Evolutionary conservation across 2,329 filamentous ascomycete species (phyloP), one percentile per base, ranked within the genome.

Genomic region (Aspergillus uvarum): DNA sequence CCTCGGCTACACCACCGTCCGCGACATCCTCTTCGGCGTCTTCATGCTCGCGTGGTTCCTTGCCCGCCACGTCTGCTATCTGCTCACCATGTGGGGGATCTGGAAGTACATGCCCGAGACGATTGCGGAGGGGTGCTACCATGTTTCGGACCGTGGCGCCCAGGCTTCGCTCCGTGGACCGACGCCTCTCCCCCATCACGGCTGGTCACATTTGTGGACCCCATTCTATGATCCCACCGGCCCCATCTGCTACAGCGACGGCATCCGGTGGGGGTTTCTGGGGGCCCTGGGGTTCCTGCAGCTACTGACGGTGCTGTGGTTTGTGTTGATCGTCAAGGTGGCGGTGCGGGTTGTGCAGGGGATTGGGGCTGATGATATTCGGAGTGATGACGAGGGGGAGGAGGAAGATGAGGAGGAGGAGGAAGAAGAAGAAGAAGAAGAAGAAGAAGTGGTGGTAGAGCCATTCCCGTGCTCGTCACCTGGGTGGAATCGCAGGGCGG

Each of bases 1-100:
- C 74, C 80, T 91, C 53, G 88, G 89, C 62, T 90, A 84, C 75
- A 84, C 84, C 59, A 88, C 79, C 5, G 76, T 88, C 47, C 95
- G 91, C 78, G 91, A 96, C 73, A 77, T 86, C 60, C 83, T 86
- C 57, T 96, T 96, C 70, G 91, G 87, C 38, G 71, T 92, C 31
- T 96, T 96, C 76, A 88, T 96, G 76, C 67, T 91, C 19, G 84
- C 86, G 50, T 96, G 92, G 92, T 82, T 96, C 64, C 68, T 88
- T 51, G 84, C 88, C 26, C 89, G 92, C 51, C 92, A 96, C 73
- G 77, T 92, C 26, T 47, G 44, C 24, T 59, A 51, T 48, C 26
- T 35, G 29, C 35, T 35, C 5, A 47, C 21, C 35, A 32, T 44
- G 16, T 59, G 53, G 52, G 31, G 32, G 14, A 56, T 56, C 48